These are phyloP conservation scores for Pyrenula massariospora DNA, from an alignment of 495 filamentous ascomycete species.

Conservation along the genomic window DNA sequence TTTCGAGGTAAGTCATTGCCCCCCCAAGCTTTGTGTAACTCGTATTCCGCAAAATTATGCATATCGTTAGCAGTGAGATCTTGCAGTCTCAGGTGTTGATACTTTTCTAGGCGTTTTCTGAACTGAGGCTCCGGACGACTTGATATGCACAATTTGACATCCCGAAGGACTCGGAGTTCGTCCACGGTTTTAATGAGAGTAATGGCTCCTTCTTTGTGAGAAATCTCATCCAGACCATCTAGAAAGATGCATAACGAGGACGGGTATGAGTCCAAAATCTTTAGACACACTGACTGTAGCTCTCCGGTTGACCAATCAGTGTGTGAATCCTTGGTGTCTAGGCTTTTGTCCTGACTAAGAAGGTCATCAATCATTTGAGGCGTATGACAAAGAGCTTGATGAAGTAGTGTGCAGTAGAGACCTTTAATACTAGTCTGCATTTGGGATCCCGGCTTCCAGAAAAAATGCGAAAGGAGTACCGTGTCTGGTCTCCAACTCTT, in stretches of 20 bases:
- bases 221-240: constrained; percentile 35
- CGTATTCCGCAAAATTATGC: constrained; percentile 8
- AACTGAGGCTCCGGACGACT: constrained; percentile 38
- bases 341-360: constrained; percentile 7
- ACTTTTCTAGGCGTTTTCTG: constrained; percentile 17
- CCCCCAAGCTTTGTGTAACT: not conserved
- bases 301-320: not conserved
- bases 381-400: constrained; percentile 18
- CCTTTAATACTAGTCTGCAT: constrained; percentile 31
- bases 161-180: not conserved
- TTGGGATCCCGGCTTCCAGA: constrained; percentile 25
- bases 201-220: constrained; percentile 7
- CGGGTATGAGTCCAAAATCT: constrained; percentile 4
- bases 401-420: constrained; percentile 27
- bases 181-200: constrained; percentile 1
- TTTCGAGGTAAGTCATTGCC: constrained; percentile 15
- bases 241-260: constrained; percentile 27
- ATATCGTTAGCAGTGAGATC: constrained; percentile 4
- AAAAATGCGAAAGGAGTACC: constrained; percentile 28
- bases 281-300: not conserved
- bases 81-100: constrained; percentile 4
- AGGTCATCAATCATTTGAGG: constrained; percentile 18
- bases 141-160: constrained; percentile 35
- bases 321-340: not conserved
- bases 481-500: constrained; percentile 17